Base-by-base conservation (phyloP, 75 land plant species). In the Isoetes taiwanensis region DNA sequence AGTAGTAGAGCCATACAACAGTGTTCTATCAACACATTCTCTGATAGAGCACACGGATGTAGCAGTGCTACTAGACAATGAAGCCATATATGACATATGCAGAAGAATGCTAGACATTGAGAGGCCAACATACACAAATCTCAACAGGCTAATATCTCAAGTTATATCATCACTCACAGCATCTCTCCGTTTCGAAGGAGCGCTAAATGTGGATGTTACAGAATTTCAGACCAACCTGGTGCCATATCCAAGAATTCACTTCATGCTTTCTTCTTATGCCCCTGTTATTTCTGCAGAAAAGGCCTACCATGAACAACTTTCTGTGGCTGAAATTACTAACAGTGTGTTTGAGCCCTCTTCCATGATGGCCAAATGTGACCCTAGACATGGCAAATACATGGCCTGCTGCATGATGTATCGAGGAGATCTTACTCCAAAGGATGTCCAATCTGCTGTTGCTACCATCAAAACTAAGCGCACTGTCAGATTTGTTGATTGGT, bases 111-210 rank as follows among this genome's bases (percentile, higher is more conserved):
- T 54, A 5, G 56, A 3, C 29, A 54, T 25, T 23, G 56, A 54
- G 56, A 43, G 46, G 46, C 46, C 46, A 3, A 43, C 46, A 43
- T 54, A 20, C 56, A 54, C 56, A 26, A 54, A 54, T 10, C 56
- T 54, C 56, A 54, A 54, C 56, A 54, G 56, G 56, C 56, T 54
- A 3, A 54, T 54, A 4, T 54, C 56, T 25, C 56, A 54, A 30
- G 56, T 54, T 9, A 48, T 48, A 8, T 48, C 52, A 11, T 48
- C 52, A 10, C 17, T 48, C 16, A 48, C 52, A 19, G 52, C 17
- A 19, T 48, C 52, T 9, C 52, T 48, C 9, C 10, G 19, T 9
- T 48, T 48, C 52, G 52, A 48, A 8, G 52, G 52, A 11, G 52
- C 52, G 10, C 23, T 54, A 12, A 37, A 37, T 14, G 39, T 37